Conservation (phyloP, 2,329 filamentous ascomycete genomes). For the Colletotrichum sp. region DNA sequence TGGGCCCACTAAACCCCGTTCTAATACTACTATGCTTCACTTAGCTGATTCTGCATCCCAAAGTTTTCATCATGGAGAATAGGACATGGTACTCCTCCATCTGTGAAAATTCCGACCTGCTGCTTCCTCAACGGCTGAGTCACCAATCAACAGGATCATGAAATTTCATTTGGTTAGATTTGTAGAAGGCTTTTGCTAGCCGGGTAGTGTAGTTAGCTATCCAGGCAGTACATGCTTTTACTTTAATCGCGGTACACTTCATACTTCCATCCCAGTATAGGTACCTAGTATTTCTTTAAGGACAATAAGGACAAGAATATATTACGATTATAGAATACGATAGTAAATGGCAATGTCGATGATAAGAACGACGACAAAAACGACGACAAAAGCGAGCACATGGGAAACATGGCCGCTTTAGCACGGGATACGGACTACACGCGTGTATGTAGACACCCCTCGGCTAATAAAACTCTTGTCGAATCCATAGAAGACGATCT, state of each 20-base stretch:
- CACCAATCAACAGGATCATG: not conserved
- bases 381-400: not conserved
- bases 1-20: no score
- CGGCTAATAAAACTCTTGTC: not conserved
- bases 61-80: not conserved
- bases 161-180: not conserved
- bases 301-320: not conserved
- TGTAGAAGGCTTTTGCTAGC: not conserved
- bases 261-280: not conserved
- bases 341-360: not conserved
- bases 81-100: not conserved
- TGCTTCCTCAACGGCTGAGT: not conserved
- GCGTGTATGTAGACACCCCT: not conserved
- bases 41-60: not conserved
- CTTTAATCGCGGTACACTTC: no score
- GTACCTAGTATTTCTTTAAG: not conserved
- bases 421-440: not conserved
- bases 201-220: not conserved
- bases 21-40: no score
- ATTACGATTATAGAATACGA: not conserved
- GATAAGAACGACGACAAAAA: not conserved
- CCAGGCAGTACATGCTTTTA: not conserved
- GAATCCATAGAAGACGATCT: not conserved
- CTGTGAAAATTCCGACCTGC: not conserved
- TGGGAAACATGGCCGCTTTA: not conserved